Evolutionary conservation across 352 stramenopile species (phyloP), one percentile per base, ranked within the genome.

Genomic region (Phytophthora quininea): DNA sequence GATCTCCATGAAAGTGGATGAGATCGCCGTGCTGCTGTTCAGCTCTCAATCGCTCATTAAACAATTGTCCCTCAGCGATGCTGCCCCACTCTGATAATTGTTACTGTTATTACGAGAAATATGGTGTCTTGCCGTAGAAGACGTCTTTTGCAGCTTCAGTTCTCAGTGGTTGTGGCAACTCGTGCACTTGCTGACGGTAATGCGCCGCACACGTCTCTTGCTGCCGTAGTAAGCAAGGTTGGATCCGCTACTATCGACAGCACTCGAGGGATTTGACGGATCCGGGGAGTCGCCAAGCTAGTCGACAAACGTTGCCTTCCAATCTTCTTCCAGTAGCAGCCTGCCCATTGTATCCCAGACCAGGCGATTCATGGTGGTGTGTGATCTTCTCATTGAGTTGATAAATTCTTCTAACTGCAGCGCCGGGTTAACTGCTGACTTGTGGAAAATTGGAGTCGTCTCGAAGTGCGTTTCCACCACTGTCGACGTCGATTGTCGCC

Each of bases 391-490:
- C n/a, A 74, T 50, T 27, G 45, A 64, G 42, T 62, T 66, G 33
- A 83, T 59, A 19, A 71, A 60, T n/a, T 31, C 3, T 32, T 54
- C 15, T 3, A 47, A 73, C 52, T 76, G 69, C 19, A 69, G 50
- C 42, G 63, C 6, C 19, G 33, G 37, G 62, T 88, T 58, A 29
- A 58, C 33, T 12, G 77, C 65, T 27, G 71, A 69, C 33, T 83
- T 64, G 50, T 74, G 69, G 4, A 89, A 73, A 37, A 80, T 68
- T 32, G 80, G 80, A 2, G 64, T 60, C 6, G 76, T 82, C 29
- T 79, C 74, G 31, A 71, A 73, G 51, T 70, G 75, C 15, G 66
- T 79, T 60, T 89, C 77, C 14, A 84, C 70, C 15, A 73, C 58
- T 3, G 80, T 77, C 37, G 37, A 52, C 43, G 33, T 54, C 4